Evolutionary conservation across 2,329 filamentous ascomycete species (phyloP).

Genomic region (Onygenales sp.): DNA sequence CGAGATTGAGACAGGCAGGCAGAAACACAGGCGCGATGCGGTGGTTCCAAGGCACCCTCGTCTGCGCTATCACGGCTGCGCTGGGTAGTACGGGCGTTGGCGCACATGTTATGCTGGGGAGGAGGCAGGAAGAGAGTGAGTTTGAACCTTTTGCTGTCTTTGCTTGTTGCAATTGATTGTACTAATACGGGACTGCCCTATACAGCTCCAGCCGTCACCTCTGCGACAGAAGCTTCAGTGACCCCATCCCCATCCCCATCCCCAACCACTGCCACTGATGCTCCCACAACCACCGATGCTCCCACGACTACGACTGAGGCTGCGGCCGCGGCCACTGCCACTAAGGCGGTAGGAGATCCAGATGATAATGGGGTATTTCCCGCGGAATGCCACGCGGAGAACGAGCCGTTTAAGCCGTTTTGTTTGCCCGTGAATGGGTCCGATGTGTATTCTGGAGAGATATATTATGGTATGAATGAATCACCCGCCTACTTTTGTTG

Average conservation of each 20-base stretch:
- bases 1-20: no score
- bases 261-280: neutral
- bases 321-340: neutral
- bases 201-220: neutral
- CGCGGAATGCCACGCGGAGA: slow-evolving; percentile 7
- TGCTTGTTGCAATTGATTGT: neutral
- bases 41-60: neutral
- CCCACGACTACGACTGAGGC: neutral
- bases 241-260: neutral
- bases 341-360: neutral
- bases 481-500: neutral
- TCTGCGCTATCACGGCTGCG: slow-evolving; percentile 1
- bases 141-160: neutral
- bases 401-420: slow-evolving; percentile 7
- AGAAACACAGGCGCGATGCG: neutral
- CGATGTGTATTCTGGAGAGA: slow-evolving; percentile 8
- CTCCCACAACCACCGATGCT: neutral
- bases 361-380: neutral
- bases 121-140: neutral
- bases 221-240: neutral
- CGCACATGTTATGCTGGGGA: neutral
- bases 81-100: neutral
- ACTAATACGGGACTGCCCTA: no score
- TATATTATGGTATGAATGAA: slow-evolving; percentile 9
- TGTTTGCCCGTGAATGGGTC: slow-evolving; percentile 9